Percentiles rank a stretch among this genome's conserved stretches.
phyloP scores from a whole-genome alignment of 2,329 filamentous ascomycete genomes.

The Talaromyces sp. region DNA sequence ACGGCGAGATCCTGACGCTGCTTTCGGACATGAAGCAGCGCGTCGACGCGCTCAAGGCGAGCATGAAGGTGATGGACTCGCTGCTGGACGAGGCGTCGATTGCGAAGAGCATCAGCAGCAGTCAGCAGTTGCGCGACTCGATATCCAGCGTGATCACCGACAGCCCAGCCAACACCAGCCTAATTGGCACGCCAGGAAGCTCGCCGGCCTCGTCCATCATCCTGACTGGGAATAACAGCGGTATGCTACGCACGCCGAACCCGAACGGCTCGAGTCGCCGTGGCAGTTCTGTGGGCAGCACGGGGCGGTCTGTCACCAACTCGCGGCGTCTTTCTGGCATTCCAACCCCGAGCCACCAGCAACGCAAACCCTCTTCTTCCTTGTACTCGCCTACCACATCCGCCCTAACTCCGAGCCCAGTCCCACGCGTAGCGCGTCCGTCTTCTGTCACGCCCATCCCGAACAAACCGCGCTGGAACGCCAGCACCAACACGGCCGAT shows the following conservation, averaged over 20 bases:
- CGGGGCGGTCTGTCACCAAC: slow-evolving; percentile 32
- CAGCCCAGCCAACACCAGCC: slow-evolving; percentile 63
- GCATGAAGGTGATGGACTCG: slow-evolving; percentile 71
- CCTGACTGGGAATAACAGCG: slow-evolving; percentile 43
- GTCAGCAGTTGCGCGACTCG: slow-evolving; percentile 77
- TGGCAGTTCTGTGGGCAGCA: slow-evolving; percentile 39
- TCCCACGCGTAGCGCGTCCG: slow-evolving; percentile 33
- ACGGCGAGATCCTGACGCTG: slow-evolving; percentile 85
- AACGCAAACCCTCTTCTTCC: slow-evolving; percentile 33
- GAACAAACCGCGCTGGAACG: slow-evolving; percentile 67
- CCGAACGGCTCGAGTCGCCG: slow-evolving; percentile 40
- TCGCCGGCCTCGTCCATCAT: slow-evolving; percentile 64
- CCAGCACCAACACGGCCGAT: slow-evolving; percentile 57
- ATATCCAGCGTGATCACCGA: slow-evolving; percentile 89
- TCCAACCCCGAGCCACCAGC: slow-evolving; percentile 17
- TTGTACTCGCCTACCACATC: slow-evolving; percentile 23
- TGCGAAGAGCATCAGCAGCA: slow-evolving; percentile 42
- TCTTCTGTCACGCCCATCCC: slow-evolving; percentile 40
- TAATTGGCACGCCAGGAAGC: slow-evolving; percentile 64
- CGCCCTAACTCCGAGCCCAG: slow-evolving; percentile 46
- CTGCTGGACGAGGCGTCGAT: slow-evolving; percentile 64
- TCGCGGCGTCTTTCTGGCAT: slow-evolving; percentile 41
- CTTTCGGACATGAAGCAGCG: slow-evolving; percentile 79
- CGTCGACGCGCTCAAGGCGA: slow-evolving; percentile 68
- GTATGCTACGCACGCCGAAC: slow-evolving; percentile 38